Evolutionary conservation across 1,284 basidiomycete genomes (phyloP), one percentile per base, ranked within the genome.

Genomic region (Microbotryomycetes sp.): DNA sequence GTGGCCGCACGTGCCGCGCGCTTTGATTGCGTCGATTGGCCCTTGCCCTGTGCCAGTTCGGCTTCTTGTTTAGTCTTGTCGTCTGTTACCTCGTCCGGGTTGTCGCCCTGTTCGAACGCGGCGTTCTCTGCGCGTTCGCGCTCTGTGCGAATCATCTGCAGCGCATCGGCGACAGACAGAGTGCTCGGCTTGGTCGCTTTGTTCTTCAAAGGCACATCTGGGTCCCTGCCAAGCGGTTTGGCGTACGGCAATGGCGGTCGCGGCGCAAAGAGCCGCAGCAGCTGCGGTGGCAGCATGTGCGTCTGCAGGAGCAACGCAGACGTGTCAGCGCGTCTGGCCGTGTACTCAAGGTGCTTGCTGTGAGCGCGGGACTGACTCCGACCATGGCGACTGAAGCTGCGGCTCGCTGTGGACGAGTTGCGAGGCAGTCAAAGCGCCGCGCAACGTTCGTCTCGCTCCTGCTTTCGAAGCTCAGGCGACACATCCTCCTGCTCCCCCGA

Each of bases 191-290:
- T 88, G 57, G 78, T 75, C 31, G 79, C 81, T 57, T 57, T 58
- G 24, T 59, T 61, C 29, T 64, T 63, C 60, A 91, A 81, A 41
- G 85, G 84, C 74, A 66, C 52, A 51, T 87, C 82, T 49, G 87
- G 84, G 74, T 94, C 90, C 70, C 80, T 85, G 73, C 87, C 89
- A 28, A 91, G 79, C 1, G 92, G 91, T 29, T 89, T 85, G 45
- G 85, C 74, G 74, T 91, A 96, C 0, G 86, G 86, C 1, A 94
- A 81, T 3, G 87, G 88, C 1, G 91, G 89, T 18, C 92, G 85
- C 16, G 92, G 91, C 0, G 91, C 87, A 74, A 97, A 97, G 68
- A 97, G 86, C 76, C 91, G 90, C 75, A 96, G 83, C 54, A 97
- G 83, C 76, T 96, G 94, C 9, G 91, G 90, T 5, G 92, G 92